phyloP scores from a whole-genome alignment of 2,329 filamentous ascomycete genomes.

The Exophiala spinifera region DNA sequence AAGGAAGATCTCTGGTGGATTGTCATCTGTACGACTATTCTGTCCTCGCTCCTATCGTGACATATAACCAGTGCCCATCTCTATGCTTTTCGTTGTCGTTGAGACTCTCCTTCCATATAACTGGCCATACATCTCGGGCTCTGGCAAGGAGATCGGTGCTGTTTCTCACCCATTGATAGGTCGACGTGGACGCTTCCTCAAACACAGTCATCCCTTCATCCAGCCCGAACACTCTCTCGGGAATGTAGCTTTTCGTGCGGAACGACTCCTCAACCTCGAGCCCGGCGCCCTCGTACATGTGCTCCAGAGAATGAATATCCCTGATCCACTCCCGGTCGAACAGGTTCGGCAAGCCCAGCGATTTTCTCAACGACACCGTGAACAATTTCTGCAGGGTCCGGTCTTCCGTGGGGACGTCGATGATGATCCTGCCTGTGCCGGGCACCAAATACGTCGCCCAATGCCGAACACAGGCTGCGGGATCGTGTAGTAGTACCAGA shows the following conservation, averaged over 20 bases:
- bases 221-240: slow-evolving; percentile 7
- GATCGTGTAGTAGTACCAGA: slow-evolving; percentile 14
- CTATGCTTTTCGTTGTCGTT: slow-evolving; percentile 7
- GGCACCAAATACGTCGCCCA: slow-evolving; percentile 13
- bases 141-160: slow-evolving; percentile 1
- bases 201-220: slow-evolving; percentile 9
- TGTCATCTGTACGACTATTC: slow-evolving; percentile 1
- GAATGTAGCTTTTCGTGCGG: slow-evolving; percentile 13
- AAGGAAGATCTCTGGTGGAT: slow-evolving; percentile 21
- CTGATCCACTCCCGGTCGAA: slow-evolving; percentile 9
- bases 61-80: slow-evolving; percentile 20
- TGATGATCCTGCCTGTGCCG: slow-evolving; percentile 17
- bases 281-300: slow-evolving; percentile 11
- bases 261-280: slow-evolving; percentile 12
- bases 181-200: slow-evolving; percentile 3
- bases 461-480: slow-evolving; percentile 8
- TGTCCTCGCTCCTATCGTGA: slow-evolving; percentile 12
- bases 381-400: slow-evolving; percentile 13
- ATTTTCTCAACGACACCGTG: slow-evolving; percentile 5
- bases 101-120: slow-evolving; percentile 14
- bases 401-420: slow-evolving; percentile 20
- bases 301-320: slow-evolving; percentile 11
- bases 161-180: slow-evolving; percentile 4
- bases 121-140: slow-evolving; percentile 6
- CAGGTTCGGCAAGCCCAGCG: slow-evolving; percentile 3